Evolutionary conservation across 192 early-diverging fungal species (phyloP), one percentile per base, ranked within the genome.

Genomic region (Entomortierella parvispora): DNA sequence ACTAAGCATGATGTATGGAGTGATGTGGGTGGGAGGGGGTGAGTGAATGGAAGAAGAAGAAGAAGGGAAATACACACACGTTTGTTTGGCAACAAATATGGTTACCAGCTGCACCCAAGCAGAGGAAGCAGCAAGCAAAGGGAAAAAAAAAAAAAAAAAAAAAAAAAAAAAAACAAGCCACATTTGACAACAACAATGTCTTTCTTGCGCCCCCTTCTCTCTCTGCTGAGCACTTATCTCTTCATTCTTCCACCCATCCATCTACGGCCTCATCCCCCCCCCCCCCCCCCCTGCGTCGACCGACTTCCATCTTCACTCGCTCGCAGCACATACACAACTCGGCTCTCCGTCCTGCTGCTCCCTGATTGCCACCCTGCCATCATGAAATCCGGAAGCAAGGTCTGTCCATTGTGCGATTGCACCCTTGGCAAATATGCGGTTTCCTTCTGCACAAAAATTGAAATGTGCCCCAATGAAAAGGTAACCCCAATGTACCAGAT

Each of bases 1-100:
- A 55, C 87, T 86, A 69, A 83, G 72, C 60, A 85, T 82, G 78
- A 67, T 86, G 59, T 51, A 71, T 76, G 37, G 33, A 51, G 22
- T 37, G 32, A 43, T 28, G 18, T 44, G 46, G 23, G 31, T 34
- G 17, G 17, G 34, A 59, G 53, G 34, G 54, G 25, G 12, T 18
- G 29, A 37, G 50, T 5, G 5, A 40, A 40, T 9, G 37, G 5
- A 37, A 32, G 23, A 49, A 47, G 29, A 56, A 42, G 37, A 32
- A 12, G 14, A 57, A 48, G 28, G 3, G 18, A 71, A 31, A 34
- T 25, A 20, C 7, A 32, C 31, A 56, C 33, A 12, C 7, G 4
- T 52, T n/a, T n/a, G n/a, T n/a, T n/a, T n/a, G n/a, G n/a, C n/a
- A n/a, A 15, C 11, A 50, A 28, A 28, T 52, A 52, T n/a, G n/a